phyloP scores from a whole-genome alignment of 1,284 basidiomycete species.

The Rhodotorula glutinis region DNA sequence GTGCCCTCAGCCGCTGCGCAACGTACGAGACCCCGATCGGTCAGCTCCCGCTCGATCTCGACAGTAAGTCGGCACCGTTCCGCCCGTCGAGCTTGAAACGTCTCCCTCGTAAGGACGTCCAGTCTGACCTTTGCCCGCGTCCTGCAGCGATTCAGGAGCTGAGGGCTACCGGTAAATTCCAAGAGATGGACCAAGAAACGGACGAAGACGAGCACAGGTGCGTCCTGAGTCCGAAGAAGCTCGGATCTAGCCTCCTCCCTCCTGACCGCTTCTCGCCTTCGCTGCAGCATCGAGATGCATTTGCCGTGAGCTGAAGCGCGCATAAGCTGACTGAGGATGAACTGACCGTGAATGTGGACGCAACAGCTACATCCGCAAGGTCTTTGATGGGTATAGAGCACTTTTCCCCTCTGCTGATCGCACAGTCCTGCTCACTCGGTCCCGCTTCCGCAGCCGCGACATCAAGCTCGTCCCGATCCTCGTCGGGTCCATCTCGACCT shows the following conservation, averaged over 20 bases:
- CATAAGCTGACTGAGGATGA: too few species aligned
- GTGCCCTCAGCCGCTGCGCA: slow-evolving; percentile 74
- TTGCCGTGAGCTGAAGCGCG: slow-evolving; percentile 19
- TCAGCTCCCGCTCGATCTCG: slow-evolving; percentile 68
- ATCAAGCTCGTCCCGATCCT: slow-evolving; percentile 86
- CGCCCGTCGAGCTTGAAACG: background rate
- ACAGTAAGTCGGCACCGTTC: slow-evolving; percentile 58
- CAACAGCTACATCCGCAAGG: slow-evolving; percentile 68
- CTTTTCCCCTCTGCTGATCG: slow-evolving; percentile 26
- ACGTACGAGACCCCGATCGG: slow-evolving; percentile 85
- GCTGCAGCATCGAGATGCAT: slow-evolving; percentile 80
- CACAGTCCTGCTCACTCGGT: too few species aligned
- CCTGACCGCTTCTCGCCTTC: too few species aligned
- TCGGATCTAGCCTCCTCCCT: too few species aligned
- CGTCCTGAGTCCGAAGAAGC: background rate
- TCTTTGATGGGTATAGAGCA: slow-evolving; percentile 66
- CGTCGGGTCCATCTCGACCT: slow-evolving; percentile 72
- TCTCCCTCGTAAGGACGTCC: too few species aligned
- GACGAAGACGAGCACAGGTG: slow-evolving; percentile 84
- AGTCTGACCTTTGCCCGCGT: background rate
- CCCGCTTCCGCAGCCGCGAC: slow-evolving; percentile 54
- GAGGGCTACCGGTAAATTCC: slow-evolving; percentile 65
- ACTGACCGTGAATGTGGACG: too few species aligned
- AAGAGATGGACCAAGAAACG: slow-evolving; percentile 61
- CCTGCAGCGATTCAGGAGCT: slow-evolving; percentile 73